These are phyloP conservation scores for Colletotrichum neosansevieriae DNA, from an alignment of 2,329 filamentous ascomycete species.

Conservation along the genomic window DNA sequence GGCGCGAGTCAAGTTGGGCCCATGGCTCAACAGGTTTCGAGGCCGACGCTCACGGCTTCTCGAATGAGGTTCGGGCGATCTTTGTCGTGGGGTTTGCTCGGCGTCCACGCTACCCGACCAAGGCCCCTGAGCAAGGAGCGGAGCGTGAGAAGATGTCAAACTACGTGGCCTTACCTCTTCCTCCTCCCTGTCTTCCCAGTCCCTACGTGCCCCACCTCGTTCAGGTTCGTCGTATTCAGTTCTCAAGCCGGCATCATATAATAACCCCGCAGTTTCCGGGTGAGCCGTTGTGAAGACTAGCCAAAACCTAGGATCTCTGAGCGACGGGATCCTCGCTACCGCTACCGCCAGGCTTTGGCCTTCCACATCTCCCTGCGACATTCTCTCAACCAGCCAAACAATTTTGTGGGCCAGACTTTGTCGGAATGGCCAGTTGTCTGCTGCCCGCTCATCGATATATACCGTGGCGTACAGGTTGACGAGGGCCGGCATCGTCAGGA, in stretches of 20 bases:
- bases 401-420: slow-evolving; percentile 47
- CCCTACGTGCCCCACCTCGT: too few relatives aligned
- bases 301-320: slow-evolving; percentile 43
- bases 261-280: slow-evolving; percentile 26
- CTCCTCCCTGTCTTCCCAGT: background rate
- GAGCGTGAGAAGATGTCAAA: background rate
- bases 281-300: slow-evolving; percentile 39
- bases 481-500: slow-evolving; percentile 52
- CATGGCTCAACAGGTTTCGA: background rate
- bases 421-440: slow-evolving; percentile 29
- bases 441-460: slow-evolving; percentile 45
- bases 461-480: slow-evolving; percentile 50
- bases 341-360: slow-evolving; percentile 41
- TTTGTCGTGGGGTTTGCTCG: background rate
- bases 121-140: background rate
- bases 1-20: slow-evolving; percentile 1
- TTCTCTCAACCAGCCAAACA: slow-evolving; percentile 50
- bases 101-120: background rate
- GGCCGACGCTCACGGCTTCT: background rate
- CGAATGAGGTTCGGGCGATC: background rate
- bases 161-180: background rate
- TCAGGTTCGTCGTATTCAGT: background rate
- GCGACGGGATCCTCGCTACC: slow-evolving; percentile 29
- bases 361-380: slow-evolving; percentile 41
- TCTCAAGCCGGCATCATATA: slow-evolving; percentile 41